Base-by-base conservation (phyloP, 176 grass and related monocot genomes). In the Canna indica region DNA sequence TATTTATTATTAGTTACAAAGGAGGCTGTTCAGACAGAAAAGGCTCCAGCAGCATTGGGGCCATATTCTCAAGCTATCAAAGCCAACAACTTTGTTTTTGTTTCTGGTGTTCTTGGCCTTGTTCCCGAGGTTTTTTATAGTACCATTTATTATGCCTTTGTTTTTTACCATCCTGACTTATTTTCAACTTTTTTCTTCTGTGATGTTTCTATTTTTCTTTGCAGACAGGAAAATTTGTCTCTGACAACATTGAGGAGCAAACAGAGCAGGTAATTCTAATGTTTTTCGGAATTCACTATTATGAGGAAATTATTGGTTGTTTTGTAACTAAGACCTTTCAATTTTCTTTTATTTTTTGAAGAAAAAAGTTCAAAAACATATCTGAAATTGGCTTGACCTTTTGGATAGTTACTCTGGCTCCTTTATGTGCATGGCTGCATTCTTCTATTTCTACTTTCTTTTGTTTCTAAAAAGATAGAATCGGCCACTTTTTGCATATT, bases 21-120 rank as follows among this genome's bases (percentile, higher is more conserved):
- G 72, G 89, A 87, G 76, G 86, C 78, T 69, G 86, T 99, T 67
- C 84, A 88, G 58, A 99, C 89, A 20, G 87, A 93, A 54, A 86
- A 88, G 57, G 94, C 94, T 5, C 86, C 94, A 1, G 89, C 94
- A 54, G 94, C 94, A 73, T 71, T 93, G 53, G 94, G 94, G 20
- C 89, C 94, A 5, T 99, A 93, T 82, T 99, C 94, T 33, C 94
- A 99, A 67, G 94, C 94, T 62, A 90, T 93, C 75, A 93, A 93
- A 84, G 82, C 84, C 59, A 99, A 99, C 64, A 93, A 99, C 78
- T 82, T 99, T 73, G 84, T 99, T 44, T 99, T 99, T 67, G 77
- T 99, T 70, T 99, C 90, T 80, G 90, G 94, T 47, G 82, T 87
- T 73, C 81, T 99, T 60, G 94, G 94, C 56, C 84, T 99, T 53